Evolutionary conservation across 2,329 filamentous ascomycete species (phyloP).

Genomic region (Dendrostoma leiphaemia): DNA sequence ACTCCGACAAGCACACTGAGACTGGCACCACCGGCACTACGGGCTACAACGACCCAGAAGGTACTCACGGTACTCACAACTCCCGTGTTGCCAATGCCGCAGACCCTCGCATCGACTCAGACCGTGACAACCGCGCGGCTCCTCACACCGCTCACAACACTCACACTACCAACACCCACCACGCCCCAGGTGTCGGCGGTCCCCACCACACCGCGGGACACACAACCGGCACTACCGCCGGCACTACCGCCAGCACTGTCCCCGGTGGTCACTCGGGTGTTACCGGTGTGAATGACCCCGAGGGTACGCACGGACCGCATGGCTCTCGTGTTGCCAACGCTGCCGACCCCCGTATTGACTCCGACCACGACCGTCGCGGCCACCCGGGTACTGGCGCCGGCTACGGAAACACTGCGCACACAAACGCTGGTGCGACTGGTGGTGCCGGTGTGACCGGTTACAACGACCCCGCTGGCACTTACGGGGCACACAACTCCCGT

Average conservation of each 20-base stretch:
- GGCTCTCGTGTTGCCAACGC: conserved; percentile 43
- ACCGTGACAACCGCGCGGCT: conserved; percentile 39
- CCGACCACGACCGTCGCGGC: conserved; percentile 43
- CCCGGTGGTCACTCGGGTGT: no score
- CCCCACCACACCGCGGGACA: conserved; percentile 19
- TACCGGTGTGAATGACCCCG: conserved; percentile 29
- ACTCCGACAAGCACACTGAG: conserved; percentile 38
- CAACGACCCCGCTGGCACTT: conserved; percentile 29
- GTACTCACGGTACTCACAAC: conserved; percentile 40
- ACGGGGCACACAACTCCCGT: conserved; percentile 33
- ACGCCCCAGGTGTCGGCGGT: conserved; percentile 22
- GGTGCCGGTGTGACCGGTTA: conserved; percentile 26
- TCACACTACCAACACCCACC: conserved; percentile 17
- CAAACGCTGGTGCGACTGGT: conserved; percentile 24
- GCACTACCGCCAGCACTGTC: no score
- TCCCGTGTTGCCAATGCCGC: conserved; percentile 43
- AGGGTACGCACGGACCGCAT: conserved; percentile 41
- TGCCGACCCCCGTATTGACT: conserved; percentile 32
- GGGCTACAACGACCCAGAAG: conserved; percentile 30
- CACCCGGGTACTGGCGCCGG: conserved; percentile 34
- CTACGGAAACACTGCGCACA: neutral
- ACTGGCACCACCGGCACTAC: conserved; percentile 22
- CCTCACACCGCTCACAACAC: conserved; percentile 29
- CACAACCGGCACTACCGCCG: conserved; percentile 22
- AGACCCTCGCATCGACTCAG: conserved; percentile 52